A percentile compares a stretch with the other conserved stretches of the same genome.
Evolutionary conservation across 352 stramenopile species (phyloP).

Genomic region (Phytophthora sansomeana): DNA sequence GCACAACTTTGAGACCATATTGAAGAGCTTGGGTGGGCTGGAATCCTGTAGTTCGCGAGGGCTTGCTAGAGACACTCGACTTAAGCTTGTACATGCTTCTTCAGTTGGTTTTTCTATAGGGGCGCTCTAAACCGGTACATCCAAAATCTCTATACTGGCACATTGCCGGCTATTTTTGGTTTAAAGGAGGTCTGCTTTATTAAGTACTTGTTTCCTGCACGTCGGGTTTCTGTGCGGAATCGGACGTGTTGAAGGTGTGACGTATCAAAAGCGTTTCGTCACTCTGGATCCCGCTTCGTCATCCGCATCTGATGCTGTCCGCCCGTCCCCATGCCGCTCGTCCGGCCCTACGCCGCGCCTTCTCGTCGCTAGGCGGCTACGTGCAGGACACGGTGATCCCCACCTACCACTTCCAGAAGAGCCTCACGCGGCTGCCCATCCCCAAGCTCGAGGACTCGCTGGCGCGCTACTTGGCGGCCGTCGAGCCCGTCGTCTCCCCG

Average conservation of each 20-base stretch:
- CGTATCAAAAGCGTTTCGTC: neutral
- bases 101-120: too few relatives aligned
- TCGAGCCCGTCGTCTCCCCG: constrained; percentile 75
- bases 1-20: too few relatives aligned
- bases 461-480: constrained; percentile 74
- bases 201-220: too few relatives aligned
- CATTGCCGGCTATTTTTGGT: too few relatives aligned
- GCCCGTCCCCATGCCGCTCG: neutral
- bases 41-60: too few relatives aligned
- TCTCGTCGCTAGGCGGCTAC: constrained; percentile 53
- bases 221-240: constrained; percentile 3
- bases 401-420: constrained; percentile 91
- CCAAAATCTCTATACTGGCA: too few relatives aligned
- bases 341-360: constrained; percentile 25
- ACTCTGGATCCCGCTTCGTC: neutral
- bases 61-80: too few relatives aligned
- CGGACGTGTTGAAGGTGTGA: constrained; percentile 20
- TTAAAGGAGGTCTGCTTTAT: too few relatives aligned
- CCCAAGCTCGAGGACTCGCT: constrained; percentile 89
- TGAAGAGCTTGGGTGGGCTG: too few relatives aligned
- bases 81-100: too few relatives aligned
- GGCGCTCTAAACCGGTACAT: too few relatives aligned
- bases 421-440: constrained; percentile 84
- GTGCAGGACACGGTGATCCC: constrained; percentile 90
- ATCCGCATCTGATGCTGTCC: constrained; percentile 9